Evolutionary conservation across 78 protist species (phyloP).

Genomic region (Dictyostelium brefeldianum): DNA sequence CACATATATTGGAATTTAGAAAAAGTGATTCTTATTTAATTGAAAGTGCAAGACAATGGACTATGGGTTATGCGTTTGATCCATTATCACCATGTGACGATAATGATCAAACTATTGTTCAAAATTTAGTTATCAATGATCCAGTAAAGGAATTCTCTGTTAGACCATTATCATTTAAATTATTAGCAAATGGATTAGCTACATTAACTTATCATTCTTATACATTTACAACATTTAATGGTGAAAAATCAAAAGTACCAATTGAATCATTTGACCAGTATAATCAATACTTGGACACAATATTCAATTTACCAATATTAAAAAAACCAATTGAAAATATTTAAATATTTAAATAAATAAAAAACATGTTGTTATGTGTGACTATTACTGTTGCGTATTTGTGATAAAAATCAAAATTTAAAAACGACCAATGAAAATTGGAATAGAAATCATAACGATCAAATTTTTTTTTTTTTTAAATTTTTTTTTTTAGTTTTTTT

Average conservation of each 20-base stretch:
- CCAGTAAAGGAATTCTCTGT: not conserved
- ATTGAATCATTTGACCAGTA: not conserved
- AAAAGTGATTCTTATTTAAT: not conserved
- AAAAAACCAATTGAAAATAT: not conserved
- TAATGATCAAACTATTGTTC: not conserved
- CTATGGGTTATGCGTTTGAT: not conserved
- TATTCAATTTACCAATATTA: constrained; percentile 6
- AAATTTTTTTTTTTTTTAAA: too few species aligned
- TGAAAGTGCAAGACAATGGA: not conserved
- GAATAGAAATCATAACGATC: too few species aligned
- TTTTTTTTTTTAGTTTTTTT: too few species aligned
- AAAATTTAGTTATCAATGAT: not conserved
- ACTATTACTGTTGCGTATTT: too few species aligned
- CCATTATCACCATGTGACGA: not conserved
- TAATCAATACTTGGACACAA: not conserved
- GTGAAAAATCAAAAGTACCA: not conserved
- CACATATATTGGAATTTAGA: constrained; percentile 9
- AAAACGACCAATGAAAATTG: too few species aligned
- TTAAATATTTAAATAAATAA: not conserved
- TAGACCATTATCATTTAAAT: not conserved
- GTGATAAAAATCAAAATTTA: too few species aligned
- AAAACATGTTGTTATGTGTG: not conserved
- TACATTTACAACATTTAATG: not conserved
- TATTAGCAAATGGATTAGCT: not conserved
- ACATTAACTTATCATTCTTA: not conserved